Conservation (phyloP, 2,329 filamentous ascomycete genomes). For the Scedosporium apiospermum region DNA sequence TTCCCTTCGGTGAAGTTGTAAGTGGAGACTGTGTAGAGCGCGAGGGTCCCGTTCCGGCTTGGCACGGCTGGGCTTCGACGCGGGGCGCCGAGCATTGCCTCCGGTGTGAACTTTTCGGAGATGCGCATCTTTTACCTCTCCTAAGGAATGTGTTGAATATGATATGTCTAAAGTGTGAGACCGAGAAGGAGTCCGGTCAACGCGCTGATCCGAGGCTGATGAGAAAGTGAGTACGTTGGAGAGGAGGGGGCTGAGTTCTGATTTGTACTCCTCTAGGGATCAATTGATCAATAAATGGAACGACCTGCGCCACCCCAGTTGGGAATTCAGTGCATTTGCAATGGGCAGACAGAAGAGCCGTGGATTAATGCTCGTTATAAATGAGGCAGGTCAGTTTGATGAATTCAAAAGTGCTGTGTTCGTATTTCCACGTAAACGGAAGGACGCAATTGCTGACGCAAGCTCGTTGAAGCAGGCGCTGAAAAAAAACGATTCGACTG, state of each 20-base stretch:
- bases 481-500: too few relatives aligned
- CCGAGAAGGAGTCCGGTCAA: background rate
- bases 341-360: too few relatives aligned
- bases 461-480: background rate
- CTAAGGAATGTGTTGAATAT: background rate
- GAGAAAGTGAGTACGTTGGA: too few relatives aligned
- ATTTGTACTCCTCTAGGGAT: too few relatives aligned
- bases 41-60: constrained; percentile 28
- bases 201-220: too few relatives aligned
- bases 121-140: background rate
- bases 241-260: too few relatives aligned
- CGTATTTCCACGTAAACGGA: background rate
- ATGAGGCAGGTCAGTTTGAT: background rate
- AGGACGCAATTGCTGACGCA: constrained; percentile 1
- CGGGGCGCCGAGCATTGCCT: constrained; percentile 20
- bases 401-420: background rate
- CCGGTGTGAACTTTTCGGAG: constrained; percentile 18
- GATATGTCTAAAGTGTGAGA: background rate
- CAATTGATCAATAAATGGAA: too few relatives aligned
- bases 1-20: constrained; percentile 23
- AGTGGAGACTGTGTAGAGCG: constrained; percentile 29
- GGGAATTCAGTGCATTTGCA: too few relatives aligned
- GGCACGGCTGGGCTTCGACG: constrained; percentile 25
- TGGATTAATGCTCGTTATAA: constrained; percentile 9
- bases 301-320: too few relatives aligned